Evolutionary conservation across 1,139 yeast species (phyloP).

Genomic region (Chernovozyma sophiae-reginae): DNA sequence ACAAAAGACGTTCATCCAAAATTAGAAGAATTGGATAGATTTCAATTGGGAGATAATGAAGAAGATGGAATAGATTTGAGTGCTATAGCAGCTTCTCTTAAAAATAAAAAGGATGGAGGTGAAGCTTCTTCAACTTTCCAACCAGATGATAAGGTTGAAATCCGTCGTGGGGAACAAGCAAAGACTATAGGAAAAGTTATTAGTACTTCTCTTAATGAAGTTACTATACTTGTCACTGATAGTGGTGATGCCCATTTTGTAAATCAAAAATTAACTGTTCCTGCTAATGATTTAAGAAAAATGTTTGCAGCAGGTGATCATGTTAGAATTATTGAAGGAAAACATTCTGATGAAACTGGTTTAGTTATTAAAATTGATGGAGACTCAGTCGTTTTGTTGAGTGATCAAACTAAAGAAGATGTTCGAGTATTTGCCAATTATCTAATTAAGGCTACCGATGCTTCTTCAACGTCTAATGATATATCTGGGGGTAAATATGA

Average conservation of each 20-base stretch:
- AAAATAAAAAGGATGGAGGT: constrained; percentile 43
- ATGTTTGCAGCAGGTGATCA: constrained; percentile 91
- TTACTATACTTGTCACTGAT: constrained; percentile 54
- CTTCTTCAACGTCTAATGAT: constrained; percentile 50
- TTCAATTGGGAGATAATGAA: constrained; percentile 46
- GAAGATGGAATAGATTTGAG: constrained; percentile 81
- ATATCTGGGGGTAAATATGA: constrained; percentile 62
- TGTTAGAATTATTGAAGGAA: constrained; percentile 88
- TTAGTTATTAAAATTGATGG: constrained; percentile 78
- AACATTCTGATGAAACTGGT: constrained; percentile 91
- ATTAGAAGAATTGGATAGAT: constrained; percentile 82
- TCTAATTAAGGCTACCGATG: constrained; percentile 73
- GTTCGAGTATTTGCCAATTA: constrained; percentile 90
- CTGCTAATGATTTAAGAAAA: constrained; percentile 77
- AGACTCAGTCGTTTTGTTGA: constrained; percentile 83
- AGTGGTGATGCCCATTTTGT: constrained; percentile 48
- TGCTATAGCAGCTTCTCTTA: constrained; percentile 78
- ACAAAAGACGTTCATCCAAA: constrained; percentile 84
- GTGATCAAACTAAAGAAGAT: constrained; percentile 85
- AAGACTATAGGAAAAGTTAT: constrained; percentile 80
- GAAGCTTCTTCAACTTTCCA: constrained; percentile 57
- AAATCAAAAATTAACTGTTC: constrained; percentile 58
- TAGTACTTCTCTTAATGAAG: constrained; percentile 60
- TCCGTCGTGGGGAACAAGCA: constrained; percentile 88
- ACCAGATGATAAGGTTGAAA: constrained; percentile 92